Percentiles rank a stretch among this genome's conserved stretches.
phyloP scores from a whole-genome alignment of 2,329 filamentous ascomycete genomes.

The Aspergillus glaucus region DNA sequence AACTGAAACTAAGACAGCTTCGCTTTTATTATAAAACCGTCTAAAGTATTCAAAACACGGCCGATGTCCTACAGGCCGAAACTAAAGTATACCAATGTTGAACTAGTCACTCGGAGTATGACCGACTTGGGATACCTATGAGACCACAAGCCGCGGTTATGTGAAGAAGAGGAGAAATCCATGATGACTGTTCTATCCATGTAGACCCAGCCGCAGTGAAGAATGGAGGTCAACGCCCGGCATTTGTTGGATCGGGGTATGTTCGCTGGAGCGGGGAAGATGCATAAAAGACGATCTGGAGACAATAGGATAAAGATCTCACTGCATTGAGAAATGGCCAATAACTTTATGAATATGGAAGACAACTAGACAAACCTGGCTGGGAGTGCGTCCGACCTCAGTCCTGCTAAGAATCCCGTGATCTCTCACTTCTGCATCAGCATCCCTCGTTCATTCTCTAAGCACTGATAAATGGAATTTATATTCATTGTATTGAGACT shows the following conservation, averaged over 20 bases:
- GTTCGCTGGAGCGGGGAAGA: too few species aligned
- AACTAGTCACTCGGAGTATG: constrained; percentile 18
- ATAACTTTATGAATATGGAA: too few species aligned
- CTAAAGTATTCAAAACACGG: constrained; percentile 4
- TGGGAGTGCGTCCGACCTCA: background rate
- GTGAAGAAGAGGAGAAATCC: background rate
- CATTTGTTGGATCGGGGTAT: background rate
- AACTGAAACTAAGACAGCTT: background rate
- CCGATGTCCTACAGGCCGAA: constrained; percentile 14
- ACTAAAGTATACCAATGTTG: constrained; percentile 7
- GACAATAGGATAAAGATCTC: background rate
- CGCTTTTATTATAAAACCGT: background rate
- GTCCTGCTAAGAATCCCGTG: background rate
- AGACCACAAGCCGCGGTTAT: constrained; percentile 11
- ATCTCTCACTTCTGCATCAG: background rate
- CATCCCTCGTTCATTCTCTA: background rate
- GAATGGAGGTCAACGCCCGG: background rate
- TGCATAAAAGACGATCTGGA: too few species aligned
- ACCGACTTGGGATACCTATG: constrained; percentile 17
- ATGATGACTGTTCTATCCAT: background rate
- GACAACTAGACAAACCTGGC: too few species aligned
- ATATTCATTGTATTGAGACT: background rate
- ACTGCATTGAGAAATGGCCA: background rate
- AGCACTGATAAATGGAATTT: background rate
- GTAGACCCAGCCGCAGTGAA: background rate